Base-by-base conservation (phyloP, 2,329 filamentous ascomycete genomes). In the Epichloe uncinata region DNA sequence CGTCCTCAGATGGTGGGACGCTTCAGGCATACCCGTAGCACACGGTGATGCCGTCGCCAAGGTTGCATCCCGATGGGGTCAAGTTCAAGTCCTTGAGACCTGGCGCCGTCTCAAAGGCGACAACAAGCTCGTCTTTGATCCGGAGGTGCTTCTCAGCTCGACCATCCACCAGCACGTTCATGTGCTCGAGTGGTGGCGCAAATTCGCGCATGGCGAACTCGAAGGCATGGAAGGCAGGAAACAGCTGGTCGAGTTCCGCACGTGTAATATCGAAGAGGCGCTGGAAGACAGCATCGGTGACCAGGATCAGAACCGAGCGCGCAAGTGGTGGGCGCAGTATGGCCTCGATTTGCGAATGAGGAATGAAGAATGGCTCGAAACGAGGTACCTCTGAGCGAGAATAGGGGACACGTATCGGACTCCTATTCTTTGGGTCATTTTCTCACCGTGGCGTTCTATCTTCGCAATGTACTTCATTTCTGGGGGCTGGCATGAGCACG, bases 231-330 rank as follows among this genome's bases (percentile, higher is more conserved):
- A 72, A 40, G 75, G 75, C 15, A 68, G 73, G 34, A 70, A 70
- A 54, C 74, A 90, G 57, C 77, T 79, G 48, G 89, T 96, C 26
- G 88, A 95, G 65, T 96, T 95, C 67, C 90, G 91, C 65, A 95
- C 88, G 1, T 95, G 89, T 65, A 89, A 95, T 65, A 93, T 97
- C 53, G 90, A 96, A 64, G 91, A 96, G 67, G 90, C 90, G 0
- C 74, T 96, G 38, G 90, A 96, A 63, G 90, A 95, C 63, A 87
- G 87, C 20, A 78, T 91, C 46, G 78, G 78, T 8, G 82, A 55
- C 18, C 33, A 42, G 45, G 52, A 84, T 49, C 84, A 88, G 54
- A 79, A 82, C 55, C 76, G 77, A 37, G 87, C 95, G 16, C 73
- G 87, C 50, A 74, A 77, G 54, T 97, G 91, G 91, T 97, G 91